Base-by-base conservation (phyloP, 2,329 filamentous ascomycete species). In the Aspergillus quadrilineatus region DNA sequence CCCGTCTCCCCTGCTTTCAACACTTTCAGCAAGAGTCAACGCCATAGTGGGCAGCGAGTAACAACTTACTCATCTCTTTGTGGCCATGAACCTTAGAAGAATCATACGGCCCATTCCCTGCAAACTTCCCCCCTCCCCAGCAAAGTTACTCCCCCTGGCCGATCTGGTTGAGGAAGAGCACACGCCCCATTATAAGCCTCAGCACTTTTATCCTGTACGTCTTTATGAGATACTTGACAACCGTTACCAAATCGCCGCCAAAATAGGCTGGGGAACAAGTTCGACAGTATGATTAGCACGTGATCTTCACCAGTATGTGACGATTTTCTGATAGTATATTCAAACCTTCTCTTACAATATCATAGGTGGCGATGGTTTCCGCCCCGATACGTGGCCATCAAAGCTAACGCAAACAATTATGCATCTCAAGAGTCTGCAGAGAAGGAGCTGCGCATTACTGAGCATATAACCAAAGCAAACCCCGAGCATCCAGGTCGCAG, bases 221-320 rank as follows among this genome's bases (percentile, higher is more conserved):
- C 55, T 61, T n/a, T 53, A 58, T 12, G 48, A 58, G 8, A 63
- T 69, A 0, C 61, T 77, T 10, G 59, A 68, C 39, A 60, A 67
- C 32, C 64, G 69, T 58, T 77, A 77, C 56, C 63, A 75, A 57
- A 65, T 77, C 3, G 54, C 70, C 2, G 66, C 69, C 8, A 77
- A 77, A 60, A 60, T 77, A 10, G 75, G 74, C 37, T 75, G 67
- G 66, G 75, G 74, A 17, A 68, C 65, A 17, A 67, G 63, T 17
- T 77, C 73, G 34, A 77, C 74, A 4, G 75, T 76, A 22, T 77
- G 74, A 73, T 64, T 77, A 26, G 73, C 73, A 45, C 65, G 53
- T n/a, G 67, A 73, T 56, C 51, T 66, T 4, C 36, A 66, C 10
- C 59, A 62, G 63, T 65, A 64, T 41, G 59, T 59, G 7, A 1